Evolutionary conservation across 139 green algal species (phyloP).

Genomic region (Haematococcus lacustris): DNA sequence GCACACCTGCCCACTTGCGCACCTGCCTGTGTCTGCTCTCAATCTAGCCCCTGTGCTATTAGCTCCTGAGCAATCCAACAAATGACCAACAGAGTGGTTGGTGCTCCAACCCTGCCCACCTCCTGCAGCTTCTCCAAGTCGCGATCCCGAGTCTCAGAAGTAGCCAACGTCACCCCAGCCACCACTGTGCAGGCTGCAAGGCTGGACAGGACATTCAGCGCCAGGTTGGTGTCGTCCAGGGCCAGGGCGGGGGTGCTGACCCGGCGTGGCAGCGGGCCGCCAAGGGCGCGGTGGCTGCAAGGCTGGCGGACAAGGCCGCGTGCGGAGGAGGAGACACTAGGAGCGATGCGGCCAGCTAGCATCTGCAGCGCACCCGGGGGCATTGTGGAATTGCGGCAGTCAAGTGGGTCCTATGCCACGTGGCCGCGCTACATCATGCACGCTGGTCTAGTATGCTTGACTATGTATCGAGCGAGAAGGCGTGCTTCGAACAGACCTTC

Average conservation of each 20-base stretch:
- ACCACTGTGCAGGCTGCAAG: constrained; percentile 20
- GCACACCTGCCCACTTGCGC: neutral
- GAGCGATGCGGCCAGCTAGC: too few species aligned
- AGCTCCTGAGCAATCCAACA: neutral
- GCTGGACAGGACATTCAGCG: constrained; percentile 36
- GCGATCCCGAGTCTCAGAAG: constrained; percentile 43
- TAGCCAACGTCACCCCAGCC: constrained; percentile 44
- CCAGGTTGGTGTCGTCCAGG: constrained; percentile 42
- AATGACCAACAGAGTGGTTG: neutral
- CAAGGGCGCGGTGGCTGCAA: too few species aligned
- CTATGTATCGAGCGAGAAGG: too few species aligned
- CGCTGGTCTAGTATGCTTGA: too few species aligned
- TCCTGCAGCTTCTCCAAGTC: constrained; percentile 54
- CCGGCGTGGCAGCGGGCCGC: neutral
- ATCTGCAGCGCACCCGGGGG: too few species aligned
- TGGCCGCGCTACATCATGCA: too few species aligned
- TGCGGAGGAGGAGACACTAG: too few species aligned
- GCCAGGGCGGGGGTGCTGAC: neutral
- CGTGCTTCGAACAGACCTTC: too few species aligned
- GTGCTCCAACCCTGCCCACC: neutral
- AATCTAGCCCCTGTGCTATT: neutral
- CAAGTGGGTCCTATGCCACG: too few species aligned
- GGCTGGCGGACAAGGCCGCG: too few species aligned
- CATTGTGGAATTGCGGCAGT: too few species aligned
- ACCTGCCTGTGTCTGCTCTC: neutral